Percentiles rank a stretch among this genome's conserved stretches.
phyloP scores from a whole-genome alignment of 2,329 filamentous ascomycete species.

The Phialophora verrucosa region DNA sequence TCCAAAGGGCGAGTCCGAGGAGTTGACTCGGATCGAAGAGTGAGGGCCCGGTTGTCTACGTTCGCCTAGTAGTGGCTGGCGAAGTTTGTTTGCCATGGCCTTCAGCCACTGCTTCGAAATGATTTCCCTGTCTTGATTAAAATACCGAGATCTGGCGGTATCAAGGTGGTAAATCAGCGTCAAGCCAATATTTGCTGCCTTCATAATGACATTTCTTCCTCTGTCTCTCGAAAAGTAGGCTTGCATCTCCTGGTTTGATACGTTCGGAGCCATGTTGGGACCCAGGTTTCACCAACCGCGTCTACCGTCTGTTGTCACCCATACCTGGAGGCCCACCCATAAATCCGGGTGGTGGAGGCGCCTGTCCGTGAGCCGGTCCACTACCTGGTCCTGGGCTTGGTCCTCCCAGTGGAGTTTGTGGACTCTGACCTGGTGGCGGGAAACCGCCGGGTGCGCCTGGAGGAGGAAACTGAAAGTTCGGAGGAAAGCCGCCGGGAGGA shows the following conservation, averaged over 20 bases:
- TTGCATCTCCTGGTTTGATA: not conserved
- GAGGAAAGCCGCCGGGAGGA: slow-evolving; percentile 55
- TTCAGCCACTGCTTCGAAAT: not conserved
- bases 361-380: slow-evolving; percentile 33
- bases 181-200: not conserved
- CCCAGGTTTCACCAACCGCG: not conserved
- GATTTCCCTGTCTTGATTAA: not conserved
- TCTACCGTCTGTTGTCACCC: slow-evolving; percentile 33
- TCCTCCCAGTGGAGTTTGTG: slow-evolving; percentile 39
- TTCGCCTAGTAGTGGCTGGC: not conserved
- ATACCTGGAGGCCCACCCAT: slow-evolving; percentile 34
- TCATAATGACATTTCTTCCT: not conserved
- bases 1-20: not conserved
- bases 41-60: not conserved
- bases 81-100: not conserved
- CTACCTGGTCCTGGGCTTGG: slow-evolving; percentile 41
- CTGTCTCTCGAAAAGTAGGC: not conserved
- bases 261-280: not conserved
- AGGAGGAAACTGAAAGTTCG: slow-evolving; percentile 58
- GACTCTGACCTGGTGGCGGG: slow-evolving; percentile 42
- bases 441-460: slow-evolving; percentile 44
- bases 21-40: not conserved
- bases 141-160: not conserved
- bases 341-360: slow-evolving; percentile 40
- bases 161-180: not conserved